phyloP scores from a whole-genome alignment of 352 stramenopile genomes.

The Bremia lactucae region DNA sequence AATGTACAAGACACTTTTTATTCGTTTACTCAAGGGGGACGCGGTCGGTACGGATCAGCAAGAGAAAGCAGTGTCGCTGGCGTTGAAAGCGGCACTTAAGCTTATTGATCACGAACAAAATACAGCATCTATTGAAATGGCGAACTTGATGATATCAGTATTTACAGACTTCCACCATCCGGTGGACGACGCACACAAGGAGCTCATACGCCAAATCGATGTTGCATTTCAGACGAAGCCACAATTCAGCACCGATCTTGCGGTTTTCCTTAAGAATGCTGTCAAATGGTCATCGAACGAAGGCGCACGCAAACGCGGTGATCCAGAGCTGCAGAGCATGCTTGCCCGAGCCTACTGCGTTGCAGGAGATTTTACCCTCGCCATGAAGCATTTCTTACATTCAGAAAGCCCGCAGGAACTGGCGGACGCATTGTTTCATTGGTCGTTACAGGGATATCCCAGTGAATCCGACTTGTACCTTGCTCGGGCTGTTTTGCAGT shows the following conservation, averaged over 20 bases:
- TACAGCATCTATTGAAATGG: constrained; percentile 72
- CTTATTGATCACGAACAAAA: constrained; percentile 66
- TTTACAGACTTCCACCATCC: constrained; percentile 58
- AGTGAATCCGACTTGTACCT: constrained; percentile 80
- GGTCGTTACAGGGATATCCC: constrained; percentile 58
- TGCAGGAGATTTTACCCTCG: constrained; percentile 48
- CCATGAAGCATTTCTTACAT: constrained; percentile 74
- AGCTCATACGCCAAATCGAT: constrained; percentile 52
- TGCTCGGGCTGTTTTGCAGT: constrained; percentile 68
- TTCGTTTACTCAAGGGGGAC: constrained; percentile 74
- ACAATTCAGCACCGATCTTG: constrained; percentile 57
- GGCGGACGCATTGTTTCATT: constrained; percentile 58
- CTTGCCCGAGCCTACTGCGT: constrained; percentile 42
- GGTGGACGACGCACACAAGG: constrained; percentile 65
- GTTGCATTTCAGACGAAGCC: constrained; percentile 50
- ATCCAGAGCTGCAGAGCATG: constrained; percentile 66
- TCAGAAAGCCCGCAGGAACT: constrained; percentile 63
- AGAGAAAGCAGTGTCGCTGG: constrained; percentile 49
- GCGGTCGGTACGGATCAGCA: constrained; percentile 37
- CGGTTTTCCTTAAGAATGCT: constrained; percentile 61
- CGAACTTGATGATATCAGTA: constrained; percentile 62
- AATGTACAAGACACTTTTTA: constrained; percentile 88
- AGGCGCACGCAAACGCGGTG: constrained; percentile 59
- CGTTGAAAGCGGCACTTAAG: constrained; percentile 49
- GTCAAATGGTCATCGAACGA: constrained; percentile 75